Evolutionary conservation across 805 yeast genomes (phyloP), one percentile per base, ranked within the genome.

Genomic region (Cyberlindnera mycetangii): DNA sequence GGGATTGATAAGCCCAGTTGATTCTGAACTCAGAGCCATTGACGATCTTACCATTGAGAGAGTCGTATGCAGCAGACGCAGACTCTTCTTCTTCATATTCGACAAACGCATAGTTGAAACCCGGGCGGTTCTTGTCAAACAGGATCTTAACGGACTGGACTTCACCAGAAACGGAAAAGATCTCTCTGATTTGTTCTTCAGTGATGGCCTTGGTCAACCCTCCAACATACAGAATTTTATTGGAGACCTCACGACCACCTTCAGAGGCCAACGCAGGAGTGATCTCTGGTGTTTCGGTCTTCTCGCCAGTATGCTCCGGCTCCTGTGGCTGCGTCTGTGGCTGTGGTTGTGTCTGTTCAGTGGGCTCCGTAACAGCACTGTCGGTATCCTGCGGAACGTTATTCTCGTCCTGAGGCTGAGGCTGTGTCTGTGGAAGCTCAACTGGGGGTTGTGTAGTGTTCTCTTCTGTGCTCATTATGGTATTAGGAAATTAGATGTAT

Each of bases 1-100:
- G 85, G 34, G 89, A 82, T 67, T 85, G 93, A 67, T 72, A 88
- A 8, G 96, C 97, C 83, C 88, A 85, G 52, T 86, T 85, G 59
- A 88, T 76, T 49, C 74, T 77, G 45, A 89, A 72, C 37, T 75
- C 79, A 30, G 72, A 67, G 41, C 74, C 73, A 50, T 78, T 78
- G 46, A 85, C 60, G 24, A 72, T 63, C 39, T 75, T 66, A 15
- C 87, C 89, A n/a, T 44, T 46, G 47, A 86, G 68, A 10, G 78
- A 66, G 41, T 73, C 74, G 42, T 81, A 68, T 1, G 93, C 92
- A 49, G 69, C 67, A 31, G 72, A 74, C 2, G 96, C 96, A 25
- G 72, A 70, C 25, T 67, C 70, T 32, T 78, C 73, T 40, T 67
- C 68, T 20, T 72, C 79, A 54, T 77, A 89, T 64, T 88, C 95